phyloP scores from a whole-genome alignment of 768 basidiomycete genomes.

The Boletus vermiculosoides region DNA sequence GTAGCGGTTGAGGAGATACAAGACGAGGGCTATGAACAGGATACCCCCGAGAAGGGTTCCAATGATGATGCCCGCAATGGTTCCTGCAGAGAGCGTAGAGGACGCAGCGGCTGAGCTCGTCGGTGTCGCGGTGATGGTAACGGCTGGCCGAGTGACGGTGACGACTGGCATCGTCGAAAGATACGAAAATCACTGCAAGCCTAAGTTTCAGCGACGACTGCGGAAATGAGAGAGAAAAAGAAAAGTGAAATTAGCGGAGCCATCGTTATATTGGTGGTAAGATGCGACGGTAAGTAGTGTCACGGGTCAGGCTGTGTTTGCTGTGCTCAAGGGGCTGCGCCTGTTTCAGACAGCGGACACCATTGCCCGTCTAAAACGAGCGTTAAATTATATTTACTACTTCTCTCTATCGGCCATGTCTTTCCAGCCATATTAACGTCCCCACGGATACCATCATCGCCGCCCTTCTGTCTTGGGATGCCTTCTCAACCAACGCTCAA shows the following conservation, averaged over 20 bases:
- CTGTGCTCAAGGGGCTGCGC: neutral
- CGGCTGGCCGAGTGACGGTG: constrained; percentile 2
- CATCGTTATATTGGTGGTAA: too few relatives aligned
- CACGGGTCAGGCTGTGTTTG: constrained; percentile 2
- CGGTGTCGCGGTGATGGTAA: constrained; percentile 1
- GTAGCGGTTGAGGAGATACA: constrained; percentile 15
- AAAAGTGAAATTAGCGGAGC: neutral
- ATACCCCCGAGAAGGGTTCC: constrained; percentile 15
- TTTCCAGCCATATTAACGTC: neutral
- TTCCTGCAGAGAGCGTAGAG: constrained; percentile 6
- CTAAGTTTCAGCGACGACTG: neutral
- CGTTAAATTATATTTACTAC: neutral
- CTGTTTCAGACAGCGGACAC: neutral
- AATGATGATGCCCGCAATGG: constrained; percentile 24
- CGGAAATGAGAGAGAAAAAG: neutral
- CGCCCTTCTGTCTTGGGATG: constrained; percentile 1
- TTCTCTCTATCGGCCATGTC: too few relatives aligned
- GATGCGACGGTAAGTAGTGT: too few relatives aligned
- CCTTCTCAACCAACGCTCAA: constrained; percentile 57
- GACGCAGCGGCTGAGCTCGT: neutral
- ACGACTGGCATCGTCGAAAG: constrained; percentile 13
- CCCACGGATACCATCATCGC: neutral
- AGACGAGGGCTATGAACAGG: constrained; percentile 10
- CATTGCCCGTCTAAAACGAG: neutral
- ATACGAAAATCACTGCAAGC: neutral